Base-by-base conservation (phyloP, 129 eudicot species). In the Lonicera japonica region DNA sequence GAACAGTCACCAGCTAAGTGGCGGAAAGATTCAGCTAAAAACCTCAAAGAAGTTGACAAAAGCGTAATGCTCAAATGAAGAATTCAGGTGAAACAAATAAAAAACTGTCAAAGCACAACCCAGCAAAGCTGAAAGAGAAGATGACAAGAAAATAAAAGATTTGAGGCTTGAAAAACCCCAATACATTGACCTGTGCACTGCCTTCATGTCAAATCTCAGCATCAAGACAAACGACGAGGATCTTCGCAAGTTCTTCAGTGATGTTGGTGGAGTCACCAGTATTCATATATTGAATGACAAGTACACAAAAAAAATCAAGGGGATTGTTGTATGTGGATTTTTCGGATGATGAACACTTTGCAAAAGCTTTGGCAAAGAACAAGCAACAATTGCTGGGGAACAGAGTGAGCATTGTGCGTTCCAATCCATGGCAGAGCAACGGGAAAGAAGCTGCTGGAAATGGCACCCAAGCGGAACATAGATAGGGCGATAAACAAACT, bases 241-340 rank as follows among this genome's bases (percentile, higher is more conserved):
- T 65, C 67, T 92, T 17, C 77, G 73, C 16, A 55, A 63, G 15
- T 92, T 92, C 94, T 92, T 87, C 73, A 66, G 78, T 70, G 96
- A 92, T 58, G 81, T 78, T 61, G 96, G 96, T n/a, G 98, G 98
- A 11, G 96, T 87, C n/a, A 77, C 43, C 61, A 87, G 80, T 25
- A 72, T 92, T 61, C 90, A 95, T 25, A 75, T 92, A 56, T 63
- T 87, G 67, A 71, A 62, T 72, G 96, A 92, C 81, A 82, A 75
- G 75, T 73, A 68, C 73, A 87, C 96, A 19, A 19, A 77, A 74
- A 46, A 87, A 80, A 63, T 80, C 98, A 66, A 85, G 95, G 94
- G 98, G 98, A 66, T 74, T 92, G 71, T 96, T 96, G 21, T 92
- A 92, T 68, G 87, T 87, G 74, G 98, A 92, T 66, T 92, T 92